Conservation (phyloP, 768 basidiomycete genomes). For the Tubosaeta sp. region DNA sequence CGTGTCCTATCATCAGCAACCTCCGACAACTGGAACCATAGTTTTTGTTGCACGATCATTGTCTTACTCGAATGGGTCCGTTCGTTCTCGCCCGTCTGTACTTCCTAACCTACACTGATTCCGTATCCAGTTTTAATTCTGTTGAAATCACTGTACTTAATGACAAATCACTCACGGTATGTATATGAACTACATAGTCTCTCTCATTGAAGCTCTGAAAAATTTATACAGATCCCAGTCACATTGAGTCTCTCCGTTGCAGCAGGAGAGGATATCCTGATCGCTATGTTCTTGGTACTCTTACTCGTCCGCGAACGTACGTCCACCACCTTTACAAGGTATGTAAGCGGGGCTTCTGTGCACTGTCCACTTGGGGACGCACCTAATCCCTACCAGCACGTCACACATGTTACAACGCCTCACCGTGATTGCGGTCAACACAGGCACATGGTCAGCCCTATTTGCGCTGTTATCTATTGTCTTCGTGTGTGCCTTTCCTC, state of each 20-base stretch:
- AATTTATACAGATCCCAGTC: neutral
- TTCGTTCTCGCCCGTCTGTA: neutral
- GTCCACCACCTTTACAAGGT: neutral
- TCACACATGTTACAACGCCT: too few relatives aligned
- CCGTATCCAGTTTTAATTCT: neutral
- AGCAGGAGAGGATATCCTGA: neutral
- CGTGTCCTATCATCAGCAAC: neutral
- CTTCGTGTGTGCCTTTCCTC: neutral
- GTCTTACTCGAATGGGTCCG: neutral
- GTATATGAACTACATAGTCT: neutral
- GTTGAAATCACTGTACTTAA: neutral
- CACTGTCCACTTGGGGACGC: neutral
- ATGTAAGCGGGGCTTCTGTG: neutral
- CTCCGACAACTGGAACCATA: neutral
- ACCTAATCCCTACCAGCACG: neutral
- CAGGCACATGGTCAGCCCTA: conserved; percentile 47
- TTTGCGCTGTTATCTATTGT: conserved; percentile 32
- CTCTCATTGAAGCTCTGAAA: neutral
- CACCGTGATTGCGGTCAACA: neutral
- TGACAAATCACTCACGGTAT: neutral
- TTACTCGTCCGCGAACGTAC: neutral
- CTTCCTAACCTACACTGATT: neutral
- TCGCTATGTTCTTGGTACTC: neutral
- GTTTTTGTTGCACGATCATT: neutral
- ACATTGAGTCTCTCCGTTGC: neutral